Evolutionary conservation across 2,329 filamentous ascomycete species (phyloP).

Genomic region (Clonostachys byssicola): DNA sequence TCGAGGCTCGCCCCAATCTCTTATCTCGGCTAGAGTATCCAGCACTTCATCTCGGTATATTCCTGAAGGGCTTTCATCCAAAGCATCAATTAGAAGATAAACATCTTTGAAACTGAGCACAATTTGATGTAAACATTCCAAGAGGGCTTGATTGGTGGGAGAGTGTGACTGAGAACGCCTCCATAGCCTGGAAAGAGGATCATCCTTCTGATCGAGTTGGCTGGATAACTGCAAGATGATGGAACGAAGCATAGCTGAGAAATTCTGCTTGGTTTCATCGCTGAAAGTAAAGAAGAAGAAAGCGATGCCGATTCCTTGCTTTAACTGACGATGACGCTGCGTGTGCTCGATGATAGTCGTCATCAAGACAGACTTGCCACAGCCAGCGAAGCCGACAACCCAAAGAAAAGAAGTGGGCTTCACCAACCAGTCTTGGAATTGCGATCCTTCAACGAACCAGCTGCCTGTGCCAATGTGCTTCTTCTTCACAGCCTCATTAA

Average conservation of each 20-base stretch:
- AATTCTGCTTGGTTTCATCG: constrained; percentile 22
- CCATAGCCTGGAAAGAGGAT: constrained; percentile 8
- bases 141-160: constrained; percentile 10
- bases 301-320: constrained; percentile 14
- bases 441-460: constrained; percentile 19
- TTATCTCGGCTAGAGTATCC: constrained; percentile 13
- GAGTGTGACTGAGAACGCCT: constrained; percentile 7
- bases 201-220: constrained; percentile 12
- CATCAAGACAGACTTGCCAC: constrained; percentile 31
- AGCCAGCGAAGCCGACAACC: constrained; percentile 30
- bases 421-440: constrained; percentile 19
- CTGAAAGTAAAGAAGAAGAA: constrained; percentile 36
- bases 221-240: constrained; percentile 24
- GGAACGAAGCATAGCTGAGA: constrained; percentile 21
- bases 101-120: constrained; percentile 16
- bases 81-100: constrained; percentile 28
- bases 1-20: constrained; percentile 10
- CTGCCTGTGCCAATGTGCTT: constrained; percentile 21
- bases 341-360: constrained; percentile 25
- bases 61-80: constrained; percentile 25
- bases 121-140: constrained; percentile 12
- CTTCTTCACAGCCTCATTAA: constrained; percentile 21
- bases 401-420: constrained; percentile 25
- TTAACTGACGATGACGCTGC: constrained; percentile 4
- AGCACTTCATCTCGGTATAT: constrained; percentile 15